Evolutionary conservation across 208 protist genomes (phyloP).

Genomic region (Trypanosoma theileri): DNA sequence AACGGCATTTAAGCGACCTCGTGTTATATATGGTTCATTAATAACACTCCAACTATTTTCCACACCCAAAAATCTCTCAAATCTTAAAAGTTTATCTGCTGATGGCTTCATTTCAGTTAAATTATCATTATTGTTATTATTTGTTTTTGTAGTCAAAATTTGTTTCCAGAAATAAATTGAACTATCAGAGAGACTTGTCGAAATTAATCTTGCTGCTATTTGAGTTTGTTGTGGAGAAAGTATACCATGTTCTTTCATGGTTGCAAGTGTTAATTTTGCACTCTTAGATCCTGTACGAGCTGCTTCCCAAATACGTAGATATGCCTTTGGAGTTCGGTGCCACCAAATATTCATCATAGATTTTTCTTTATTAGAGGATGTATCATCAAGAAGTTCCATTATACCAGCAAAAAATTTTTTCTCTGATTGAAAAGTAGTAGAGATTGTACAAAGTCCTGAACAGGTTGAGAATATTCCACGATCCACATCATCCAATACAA

Average conservation of each 20-base stretch:
- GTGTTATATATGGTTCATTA: conserved; percentile 50
- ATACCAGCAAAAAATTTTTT: conserved; percentile 28
- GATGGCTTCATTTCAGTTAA: not conserved
- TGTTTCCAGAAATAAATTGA: conserved; percentile 39
- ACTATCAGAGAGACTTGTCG: conserved; percentile 29
- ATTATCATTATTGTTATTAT: not conserved
- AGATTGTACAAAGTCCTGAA: conserved; percentile 14
- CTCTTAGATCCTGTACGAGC: conserved; percentile 41
- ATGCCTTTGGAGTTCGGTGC: conserved; percentile 2
- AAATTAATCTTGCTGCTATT: conserved; percentile 40
- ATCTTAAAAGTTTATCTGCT: conserved; percentile 41
- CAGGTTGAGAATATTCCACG: conserved; percentile 31
- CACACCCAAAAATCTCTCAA: conserved; percentile 58
- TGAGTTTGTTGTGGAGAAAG: conserved; percentile 43
- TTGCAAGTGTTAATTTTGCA: conserved; percentile 55
- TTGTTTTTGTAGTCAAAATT: conserved; percentile 25
- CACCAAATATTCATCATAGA: conserved; percentile 22
- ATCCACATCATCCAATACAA: conserved; percentile 28
- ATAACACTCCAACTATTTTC: conserved; percentile 46
- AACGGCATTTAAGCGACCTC: conserved; percentile 29
- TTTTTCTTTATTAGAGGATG: not conserved
- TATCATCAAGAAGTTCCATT: conserved; percentile 24
- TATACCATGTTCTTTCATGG: conserved; percentile 69
- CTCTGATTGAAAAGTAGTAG: conserved; percentile 1
- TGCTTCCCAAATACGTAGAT: conserved; percentile 28